Evolutionary conservation across 768 basidiomycete species (phyloP).

Genomic region (Lactarius sp.): DNA sequence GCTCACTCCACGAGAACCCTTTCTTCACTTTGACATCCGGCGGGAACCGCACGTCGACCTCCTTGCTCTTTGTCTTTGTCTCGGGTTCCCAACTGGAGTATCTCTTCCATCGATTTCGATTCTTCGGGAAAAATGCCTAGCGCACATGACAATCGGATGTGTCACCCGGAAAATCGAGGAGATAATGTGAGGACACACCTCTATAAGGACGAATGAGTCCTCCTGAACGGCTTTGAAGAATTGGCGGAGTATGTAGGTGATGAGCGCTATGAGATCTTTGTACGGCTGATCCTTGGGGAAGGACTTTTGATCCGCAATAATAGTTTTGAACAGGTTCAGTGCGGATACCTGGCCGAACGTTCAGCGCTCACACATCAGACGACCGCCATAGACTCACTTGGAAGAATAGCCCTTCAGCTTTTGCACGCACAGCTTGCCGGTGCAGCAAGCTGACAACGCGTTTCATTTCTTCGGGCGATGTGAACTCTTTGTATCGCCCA

Average conservation of each 20-base stretch:
- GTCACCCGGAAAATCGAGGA: not conserved
- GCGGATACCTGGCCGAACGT: conserved; percentile 68
- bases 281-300: conserved; percentile 73
- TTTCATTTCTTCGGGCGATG: conserved; percentile 77
- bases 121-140: conserved; percentile 88
- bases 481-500: conserved; percentile 77
- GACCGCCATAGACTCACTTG: conserved; percentile 52
- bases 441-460: conserved; percentile 86
- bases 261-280: conserved; percentile 78
- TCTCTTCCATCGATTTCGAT: conserved; percentile 80
- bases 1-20: conserved; percentile 83
- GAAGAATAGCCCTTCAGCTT: conserved; percentile 94
- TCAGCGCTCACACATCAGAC: conserved; percentile 13
- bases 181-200: conserved; percentile 44
- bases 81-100: conserved; percentile 73
- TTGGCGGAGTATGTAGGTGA: conserved; percentile 82
- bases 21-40: conserved; percentile 80
- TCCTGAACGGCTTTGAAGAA: conserved; percentile 91
- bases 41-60: conserved; percentile 44
- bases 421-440: conserved; percentile 83
- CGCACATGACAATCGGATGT: not conserved
- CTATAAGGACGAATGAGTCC: conserved; percentile 82
- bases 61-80: conserved; percentile 37
- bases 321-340: conserved; percentile 79
- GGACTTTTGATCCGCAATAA: conserved; percentile 75